A percentile compares a stretch with the other conserved stretches of the same genome.
These are phyloP conservation scores for Astragalus membranaceus DNA, from an alignment of 306 rosid genomes.

Conservation along the genomic window DNA sequence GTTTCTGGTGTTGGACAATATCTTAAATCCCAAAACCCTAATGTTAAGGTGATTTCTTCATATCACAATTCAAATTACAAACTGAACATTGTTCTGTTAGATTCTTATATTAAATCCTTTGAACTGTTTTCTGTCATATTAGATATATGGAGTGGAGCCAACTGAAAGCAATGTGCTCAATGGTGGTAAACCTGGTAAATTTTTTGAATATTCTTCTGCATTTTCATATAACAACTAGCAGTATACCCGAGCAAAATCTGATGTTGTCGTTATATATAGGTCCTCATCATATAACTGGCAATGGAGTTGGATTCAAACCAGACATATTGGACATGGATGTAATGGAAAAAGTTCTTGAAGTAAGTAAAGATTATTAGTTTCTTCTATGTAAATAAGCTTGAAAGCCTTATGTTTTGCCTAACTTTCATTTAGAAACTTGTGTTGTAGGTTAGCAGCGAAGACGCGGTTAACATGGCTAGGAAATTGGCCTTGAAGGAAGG, in stretches of 20 bases:
- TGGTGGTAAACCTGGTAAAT: conserved; percentile 90
- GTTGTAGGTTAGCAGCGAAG: conserved; percentile 83
- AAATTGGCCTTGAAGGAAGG: conserved; percentile 84
- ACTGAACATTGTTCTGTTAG: background rate
- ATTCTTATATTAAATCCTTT: conserved; percentile 1
- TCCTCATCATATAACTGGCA: conserved; percentile 87
- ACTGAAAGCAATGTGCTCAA: conserved; percentile 79
- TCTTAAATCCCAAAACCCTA: conserved; percentile 80
- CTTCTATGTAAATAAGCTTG: background rate
- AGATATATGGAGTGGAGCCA: conserved; percentile 88
- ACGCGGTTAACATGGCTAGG: conserved; percentile 90
- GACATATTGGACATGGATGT: conserved; percentile 95
- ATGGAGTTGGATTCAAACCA: conserved; percentile 93
- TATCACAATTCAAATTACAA: conserved; percentile 8
- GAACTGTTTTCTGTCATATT: conserved; percentile 14
- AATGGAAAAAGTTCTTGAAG: conserved; percentile 91
- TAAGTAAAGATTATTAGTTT: conserved; percentile 23
- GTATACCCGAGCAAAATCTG: background rate
- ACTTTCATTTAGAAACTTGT: conserved; percentile 14
- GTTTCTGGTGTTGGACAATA: conserved; percentile 96
- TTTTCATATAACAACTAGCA: background rate
- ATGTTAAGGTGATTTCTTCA: conserved; percentile 54
- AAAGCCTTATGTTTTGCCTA: background rate
- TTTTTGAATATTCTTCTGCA: background rate
- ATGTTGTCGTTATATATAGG: conserved; percentile 38